Evolutionary conservation across 306 rosid species (phyloP).

Genomic region (Vachellia collinsii): DNA sequence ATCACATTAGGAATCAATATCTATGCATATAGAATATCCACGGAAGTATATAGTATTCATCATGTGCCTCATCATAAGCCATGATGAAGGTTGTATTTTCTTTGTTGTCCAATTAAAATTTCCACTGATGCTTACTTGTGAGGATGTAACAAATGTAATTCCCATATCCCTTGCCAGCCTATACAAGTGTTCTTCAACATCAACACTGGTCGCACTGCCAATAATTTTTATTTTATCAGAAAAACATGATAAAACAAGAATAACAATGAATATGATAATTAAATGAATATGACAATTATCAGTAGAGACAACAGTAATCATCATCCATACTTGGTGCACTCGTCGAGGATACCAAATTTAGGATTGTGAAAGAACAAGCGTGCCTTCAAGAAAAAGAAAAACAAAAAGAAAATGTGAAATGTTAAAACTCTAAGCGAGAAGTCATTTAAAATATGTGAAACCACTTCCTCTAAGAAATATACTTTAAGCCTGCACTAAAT

Average conservation of each 20-base stretch:
- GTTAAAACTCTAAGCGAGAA: constrained; percentile 37
- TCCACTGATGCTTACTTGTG: constrained; percentile 69
- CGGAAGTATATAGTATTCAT: not conserved
- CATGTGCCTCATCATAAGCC: constrained; percentile 2
- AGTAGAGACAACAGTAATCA: not conserved
- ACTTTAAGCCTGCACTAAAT: constrained; percentile 17
- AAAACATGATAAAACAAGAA: constrained; percentile 15
- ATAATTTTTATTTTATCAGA: constrained; percentile 22
- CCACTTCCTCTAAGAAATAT: constrained; percentile 14
- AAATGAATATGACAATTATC: no score
- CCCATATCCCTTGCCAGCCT: constrained; percentile 83
- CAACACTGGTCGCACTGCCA: constrained; percentile 95
- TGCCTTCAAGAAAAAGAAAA: constrained; percentile 57
- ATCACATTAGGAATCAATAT: constrained; percentile 18
- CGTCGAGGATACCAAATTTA: constrained; percentile 90
- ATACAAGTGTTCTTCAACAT: constrained; percentile 95
- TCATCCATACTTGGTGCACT: constrained; percentile 92
- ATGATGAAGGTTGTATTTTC: not conserved
- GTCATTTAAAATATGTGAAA: constrained; percentile 7
- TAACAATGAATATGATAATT: constrained; percentile 29
- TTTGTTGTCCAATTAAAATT: not conserved
- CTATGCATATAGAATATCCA: constrained; percentile 7
- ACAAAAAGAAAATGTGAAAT: constrained; percentile 2
- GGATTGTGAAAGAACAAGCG: constrained; percentile 98
- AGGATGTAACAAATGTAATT: constrained; percentile 90